A percentile compares a stretch with the other conserved stretches of the same genome.
phyloP scores from a whole-genome alignment of 495 filamentous ascomycete genomes.

The Penicillium daleae region DNA sequence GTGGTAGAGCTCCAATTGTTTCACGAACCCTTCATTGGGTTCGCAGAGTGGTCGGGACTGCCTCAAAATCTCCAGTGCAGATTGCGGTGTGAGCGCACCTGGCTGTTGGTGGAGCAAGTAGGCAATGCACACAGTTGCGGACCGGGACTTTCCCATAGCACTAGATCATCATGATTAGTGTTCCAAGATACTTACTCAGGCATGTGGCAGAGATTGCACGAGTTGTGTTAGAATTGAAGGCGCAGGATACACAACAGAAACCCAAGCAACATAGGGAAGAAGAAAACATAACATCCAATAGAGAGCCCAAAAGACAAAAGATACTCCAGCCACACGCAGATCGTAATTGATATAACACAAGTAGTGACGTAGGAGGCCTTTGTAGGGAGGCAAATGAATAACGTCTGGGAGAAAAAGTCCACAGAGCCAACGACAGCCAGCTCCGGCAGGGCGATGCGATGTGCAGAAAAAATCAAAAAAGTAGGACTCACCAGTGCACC shows the following conservation, averaged over 20 bases:
- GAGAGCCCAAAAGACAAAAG: conserved; percentile 4
- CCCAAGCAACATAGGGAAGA: conserved; percentile 6
- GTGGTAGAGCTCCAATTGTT: conserved; percentile 84
- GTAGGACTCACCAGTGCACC: conserved; percentile 69
- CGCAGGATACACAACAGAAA: neutral
- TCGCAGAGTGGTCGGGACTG: conserved; percentile 72
- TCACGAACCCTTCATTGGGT: conserved; percentile 88
- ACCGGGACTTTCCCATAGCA: conserved; percentile 95
- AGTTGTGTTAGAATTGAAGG: neutral
- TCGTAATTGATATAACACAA: conserved; percentile 21
- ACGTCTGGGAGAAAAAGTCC: neutral
- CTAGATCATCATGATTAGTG: conserved; percentile 53
- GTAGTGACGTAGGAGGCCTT: conserved; percentile 25
- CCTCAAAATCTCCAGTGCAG: conserved; percentile 65
- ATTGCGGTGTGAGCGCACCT: conserved; percentile 54
- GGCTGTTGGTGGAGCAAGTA: conserved; percentile 73
- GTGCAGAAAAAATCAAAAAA: conserved; percentile 2
- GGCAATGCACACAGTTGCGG: conserved; percentile 79
- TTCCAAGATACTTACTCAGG: neutral
- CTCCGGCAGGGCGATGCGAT: neutral
- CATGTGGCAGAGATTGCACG: neutral
- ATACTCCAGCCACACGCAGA: conserved; percentile 23
- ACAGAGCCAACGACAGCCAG: neutral
- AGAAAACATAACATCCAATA: conserved; percentile 11
- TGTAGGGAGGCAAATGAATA: conserved; percentile 6